Evolutionary conservation across 2,329 filamentous ascomycete genomes (phyloP).

Genomic region (Elsinoe perseae): DNA sequence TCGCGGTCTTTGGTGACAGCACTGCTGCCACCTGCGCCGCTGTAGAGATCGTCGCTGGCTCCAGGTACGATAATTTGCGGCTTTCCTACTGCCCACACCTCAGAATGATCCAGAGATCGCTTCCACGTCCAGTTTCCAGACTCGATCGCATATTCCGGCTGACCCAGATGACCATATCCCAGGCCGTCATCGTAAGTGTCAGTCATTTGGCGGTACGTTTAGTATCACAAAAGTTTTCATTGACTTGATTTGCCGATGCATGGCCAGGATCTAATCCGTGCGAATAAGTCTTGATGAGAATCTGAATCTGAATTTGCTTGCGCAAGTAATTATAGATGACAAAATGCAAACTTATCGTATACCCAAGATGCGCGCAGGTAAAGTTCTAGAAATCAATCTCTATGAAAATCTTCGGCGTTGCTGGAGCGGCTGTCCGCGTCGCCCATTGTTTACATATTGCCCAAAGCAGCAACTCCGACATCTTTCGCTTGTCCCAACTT

Average conservation of each 20-base stretch:
- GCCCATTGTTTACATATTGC: constrained; percentile 14
- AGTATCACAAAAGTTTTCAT: constrained; percentile 23
- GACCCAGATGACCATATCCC: constrained; percentile 48
- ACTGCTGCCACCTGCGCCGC: constrained; percentile 6
- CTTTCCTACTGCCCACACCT: constrained; percentile 25
- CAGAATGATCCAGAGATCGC: constrained; percentile 26
- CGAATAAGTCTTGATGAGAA: no score
- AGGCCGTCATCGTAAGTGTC: constrained; percentile 43
- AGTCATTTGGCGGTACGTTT: constrained; percentile 46
- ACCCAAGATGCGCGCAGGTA: neutral
- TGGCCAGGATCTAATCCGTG: constrained; percentile 9
- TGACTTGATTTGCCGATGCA: constrained; percentile 16
- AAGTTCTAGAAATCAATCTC: constrained; percentile 9
- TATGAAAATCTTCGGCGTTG: constrained; percentile 15
- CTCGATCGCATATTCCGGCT: constrained; percentile 42
- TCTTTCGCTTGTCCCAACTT: neutral
- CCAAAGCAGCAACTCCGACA: constrained; percentile 13
- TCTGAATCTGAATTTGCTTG: no score
- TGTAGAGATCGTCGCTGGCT: no score
- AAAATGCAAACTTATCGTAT: no score
- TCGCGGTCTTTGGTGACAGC: neutral
- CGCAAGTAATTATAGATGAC: no score
- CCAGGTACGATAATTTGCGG: constrained; percentile 24
- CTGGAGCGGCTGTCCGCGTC: constrained; percentile 7
- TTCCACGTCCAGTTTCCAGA: constrained; percentile 44